Percentiles rank a stretch among this genome's conserved stretches.
Conservation (phyloP, 345 rosid genomes). For the Theobroma cacao region DNA sequence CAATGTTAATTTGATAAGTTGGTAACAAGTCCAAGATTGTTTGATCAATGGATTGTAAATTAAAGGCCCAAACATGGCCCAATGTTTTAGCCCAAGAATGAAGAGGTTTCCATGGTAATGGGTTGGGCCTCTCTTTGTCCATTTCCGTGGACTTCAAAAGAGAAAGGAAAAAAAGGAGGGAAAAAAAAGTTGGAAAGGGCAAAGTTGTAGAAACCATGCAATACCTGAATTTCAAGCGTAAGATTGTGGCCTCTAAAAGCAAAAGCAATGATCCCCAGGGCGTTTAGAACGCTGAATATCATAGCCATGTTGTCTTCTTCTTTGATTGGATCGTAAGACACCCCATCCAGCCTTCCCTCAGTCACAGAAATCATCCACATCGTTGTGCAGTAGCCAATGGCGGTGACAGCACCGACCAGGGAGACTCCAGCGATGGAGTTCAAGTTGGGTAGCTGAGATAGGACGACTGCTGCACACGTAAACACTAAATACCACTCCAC, state of each 20-base stretch:
- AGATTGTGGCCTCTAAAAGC: conserved; percentile 67
- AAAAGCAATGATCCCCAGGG: conserved; percentile 56
- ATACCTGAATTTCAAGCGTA: conserved; percentile 65
- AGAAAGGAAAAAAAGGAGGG: neutral
- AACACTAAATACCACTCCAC: conserved; percentile 51
- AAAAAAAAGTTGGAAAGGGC: neutral
- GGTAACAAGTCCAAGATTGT: too few relatives aligned
- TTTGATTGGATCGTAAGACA: conserved; percentile 34
- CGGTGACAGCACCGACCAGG: conserved; percentile 42
- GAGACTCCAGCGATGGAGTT: conserved; percentile 56
- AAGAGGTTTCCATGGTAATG: neutral
- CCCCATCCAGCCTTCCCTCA: conserved; percentile 27
- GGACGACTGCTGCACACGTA: conserved; percentile 33
- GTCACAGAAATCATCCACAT: conserved; percentile 48
- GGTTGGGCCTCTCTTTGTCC: neutral
- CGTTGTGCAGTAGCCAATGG: conserved; percentile 43
- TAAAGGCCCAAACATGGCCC: too few relatives aligned
- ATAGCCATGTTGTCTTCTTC: conserved; percentile 15
- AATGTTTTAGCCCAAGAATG: too few relatives aligned
- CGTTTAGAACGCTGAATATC: conserved; percentile 37
- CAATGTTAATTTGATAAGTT: too few relatives aligned
- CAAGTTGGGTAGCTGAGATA: conserved; percentile 58
- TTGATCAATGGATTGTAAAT: too few relatives aligned
- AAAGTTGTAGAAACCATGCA: neutral
- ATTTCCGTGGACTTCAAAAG: neutral